phyloP scores from a whole-genome alignment of 768 basidiomycete genomes.

The Termitomyces heimii region DNA sequence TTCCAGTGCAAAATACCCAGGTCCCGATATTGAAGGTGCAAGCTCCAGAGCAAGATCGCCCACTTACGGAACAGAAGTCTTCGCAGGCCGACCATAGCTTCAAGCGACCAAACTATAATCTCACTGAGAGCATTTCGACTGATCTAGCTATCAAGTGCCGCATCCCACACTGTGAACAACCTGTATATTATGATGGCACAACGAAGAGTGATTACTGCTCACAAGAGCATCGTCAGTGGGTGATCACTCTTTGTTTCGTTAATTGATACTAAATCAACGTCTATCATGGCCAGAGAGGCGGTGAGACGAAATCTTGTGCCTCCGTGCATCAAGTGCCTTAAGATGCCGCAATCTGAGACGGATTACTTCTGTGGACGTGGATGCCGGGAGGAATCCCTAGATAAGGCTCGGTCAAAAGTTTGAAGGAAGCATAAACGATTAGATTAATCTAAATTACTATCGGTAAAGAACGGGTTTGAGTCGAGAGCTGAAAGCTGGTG shows the following conservation, averaged over 20 bases:
- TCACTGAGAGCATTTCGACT: neutral
- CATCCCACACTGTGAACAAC: constrained; percentile 53
- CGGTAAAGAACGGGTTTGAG: too few species aligned
- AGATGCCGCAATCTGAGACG: constrained; percentile 47
- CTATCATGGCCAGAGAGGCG: constrained; percentile 39
- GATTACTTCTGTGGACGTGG: constrained; percentile 60
- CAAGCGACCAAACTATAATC: neutral
- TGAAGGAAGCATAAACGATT: neutral
- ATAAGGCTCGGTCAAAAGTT: neutral
- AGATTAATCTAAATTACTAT: neutral
- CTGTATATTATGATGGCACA: constrained; percentile 48
- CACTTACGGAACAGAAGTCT: neutral
- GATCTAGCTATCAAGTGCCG: constrained; percentile 24
- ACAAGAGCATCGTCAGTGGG: constrained; percentile 57
- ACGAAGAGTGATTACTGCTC: constrained; percentile 57
- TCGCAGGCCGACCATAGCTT: neutral
- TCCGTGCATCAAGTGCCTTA: constrained; percentile 61
- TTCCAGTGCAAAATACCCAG: neutral
- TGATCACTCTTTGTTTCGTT: constrained; percentile 4
- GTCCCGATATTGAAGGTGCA: neutral
- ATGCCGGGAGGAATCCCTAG: constrained; percentile 49
- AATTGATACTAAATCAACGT: neutral
- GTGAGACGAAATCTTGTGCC: constrained; percentile 43
- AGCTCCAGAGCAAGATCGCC: neutral
- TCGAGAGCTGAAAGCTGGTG: neutral